A percentile compares a stretch with the other conserved stretches of the same genome.
Conservation (phyloP, 2,329 filamentous ascomycete species). For the Colletotrichum sp. region DNA sequence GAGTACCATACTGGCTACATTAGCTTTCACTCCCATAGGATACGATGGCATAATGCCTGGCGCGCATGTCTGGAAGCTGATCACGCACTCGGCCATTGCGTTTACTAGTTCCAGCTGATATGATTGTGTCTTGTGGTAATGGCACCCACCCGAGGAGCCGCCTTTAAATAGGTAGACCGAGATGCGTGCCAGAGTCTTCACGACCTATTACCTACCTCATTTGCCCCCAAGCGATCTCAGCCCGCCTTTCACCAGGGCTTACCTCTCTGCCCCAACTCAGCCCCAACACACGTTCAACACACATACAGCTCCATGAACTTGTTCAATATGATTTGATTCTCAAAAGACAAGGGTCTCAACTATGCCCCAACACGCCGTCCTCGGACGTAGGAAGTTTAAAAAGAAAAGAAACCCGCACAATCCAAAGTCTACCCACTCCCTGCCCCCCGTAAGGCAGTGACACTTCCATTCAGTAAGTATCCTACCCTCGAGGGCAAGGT, state of each 20-base stretch:
- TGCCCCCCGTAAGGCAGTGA: not conserved
- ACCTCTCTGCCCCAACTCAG: not conserved
- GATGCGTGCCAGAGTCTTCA: not conserved
- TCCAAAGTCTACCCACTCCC: not conserved
- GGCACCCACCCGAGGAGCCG: not conserved
- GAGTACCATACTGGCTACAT: not conserved
- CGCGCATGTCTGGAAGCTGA: not conserved
- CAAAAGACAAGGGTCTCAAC: not conserved
- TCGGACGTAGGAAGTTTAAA: not conserved
- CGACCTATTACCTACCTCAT: not conserved
- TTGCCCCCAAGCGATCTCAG: not conserved
- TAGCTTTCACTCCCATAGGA: not conserved
- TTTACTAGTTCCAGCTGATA: too few species aligned
- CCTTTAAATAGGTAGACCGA: not conserved
- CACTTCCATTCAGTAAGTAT: not conserved
- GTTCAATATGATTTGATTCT: not conserved
- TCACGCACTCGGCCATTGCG: rapidly evolving
- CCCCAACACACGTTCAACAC: not conserved
- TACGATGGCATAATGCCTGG: not conserved
- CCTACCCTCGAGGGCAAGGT: not conserved
- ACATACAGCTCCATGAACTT: not conserved
- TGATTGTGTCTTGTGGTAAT: not conserved
- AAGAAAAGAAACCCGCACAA: not conserved
- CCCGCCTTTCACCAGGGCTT: not conserved
- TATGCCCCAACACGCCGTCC: not conserved